Base-by-base conservation (phyloP, 495 filamentous ascomycete genomes). In the Penicillium maclennaniae region DNA sequence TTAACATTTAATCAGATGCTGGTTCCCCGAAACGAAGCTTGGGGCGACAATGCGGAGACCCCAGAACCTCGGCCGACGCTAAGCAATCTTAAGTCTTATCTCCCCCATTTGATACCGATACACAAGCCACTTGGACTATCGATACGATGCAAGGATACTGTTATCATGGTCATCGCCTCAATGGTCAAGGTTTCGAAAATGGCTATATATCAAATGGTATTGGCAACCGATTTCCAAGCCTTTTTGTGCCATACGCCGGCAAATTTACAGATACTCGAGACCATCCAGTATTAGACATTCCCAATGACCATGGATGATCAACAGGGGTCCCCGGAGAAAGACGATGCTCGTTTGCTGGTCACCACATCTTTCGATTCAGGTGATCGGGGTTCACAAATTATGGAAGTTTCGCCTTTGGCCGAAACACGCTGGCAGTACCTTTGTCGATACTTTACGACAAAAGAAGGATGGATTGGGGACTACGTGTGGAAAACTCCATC, bases 391-490 rank as follows among this genome's bases (percentile, higher is more conserved):
- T 53, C 53, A 23, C 49, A 49, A 7, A 47, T 60, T 1, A 28
- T 56, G 12, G 48, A 60, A 45, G 31, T 56, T 16, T 26, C 53
- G 52, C 53, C 57, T 6, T 20, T 49, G 49, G 52, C 57, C 52
- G 57, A 60, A 48, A 56, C 53, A 48, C 54, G 51, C 55, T 68
- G 57, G 61, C 55, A 61, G 50, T 71, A 76, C 37, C 49, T 70
- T 36, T 56, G 58, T 38, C 75, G 58, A 26, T 61, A 61, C 27
- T 56, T 83, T 54, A 67, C 73, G n/a, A 83, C 78, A 17, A 78
- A 71, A 53, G 80, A 89, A 10, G 89, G 89, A 25, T 76, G 91
- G 43, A 65, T 93, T 49, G 89, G 89, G 31, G 70, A 81, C 58
- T 93, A 92, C 69, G 74, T 76, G 66, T 51, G 40, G 40, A 54